Base-by-base conservation (phyloP, 2,329 filamentous ascomycete species). In the Exophiala calicioides region DNA sequence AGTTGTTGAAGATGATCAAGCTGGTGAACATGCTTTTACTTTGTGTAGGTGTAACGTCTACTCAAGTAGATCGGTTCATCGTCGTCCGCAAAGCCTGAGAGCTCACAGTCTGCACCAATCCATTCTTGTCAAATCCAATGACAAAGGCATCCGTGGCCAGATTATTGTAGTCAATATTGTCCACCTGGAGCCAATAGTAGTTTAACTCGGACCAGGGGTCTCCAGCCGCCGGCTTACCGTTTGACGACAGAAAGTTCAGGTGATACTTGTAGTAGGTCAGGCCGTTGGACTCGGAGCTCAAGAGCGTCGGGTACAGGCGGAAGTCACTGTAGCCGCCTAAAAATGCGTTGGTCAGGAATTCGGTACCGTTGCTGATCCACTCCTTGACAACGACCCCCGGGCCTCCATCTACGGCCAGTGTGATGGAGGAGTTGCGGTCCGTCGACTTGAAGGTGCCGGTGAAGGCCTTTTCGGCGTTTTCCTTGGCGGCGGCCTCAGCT, bases 161-260 rank as follows among this genome's bases (percentile, higher is more conserved):
- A 1, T 53, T 56, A 7, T 39, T 35, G 39, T 58, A 59, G 19
- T 48, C 54, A 3, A 53, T 34, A 34, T 50, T 56, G 35, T 60
- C 62, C 21, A 60, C 23, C 19, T 57, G 37, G 39, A 58, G 24
- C 59, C 60, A 64, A 7, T 60, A 60, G 6, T 63, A 57, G 41
- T 61, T 63, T 33, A 58, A 61, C 15, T 59, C 52, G 9, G 58
- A 60, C 5, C 42, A 56, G 31, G 37, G 43, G 44, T 64, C 34
- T 36, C 27, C 33, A 6, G 20, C 58, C 3, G 56, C 58, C 13
- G 59, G 36, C 29, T 58, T 60, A 16, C 57, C 56, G 32, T 47
- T 46, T 37, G 60, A 53, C 37, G 59, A 55, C 13, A 62, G 49
- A 10, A 59, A 44, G 12, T 47, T 56, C 9, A 40, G 24, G 37